phyloP scores from a whole-genome alignment of 768 basidiomycete species.

The Pluteus cervinus region DNA sequence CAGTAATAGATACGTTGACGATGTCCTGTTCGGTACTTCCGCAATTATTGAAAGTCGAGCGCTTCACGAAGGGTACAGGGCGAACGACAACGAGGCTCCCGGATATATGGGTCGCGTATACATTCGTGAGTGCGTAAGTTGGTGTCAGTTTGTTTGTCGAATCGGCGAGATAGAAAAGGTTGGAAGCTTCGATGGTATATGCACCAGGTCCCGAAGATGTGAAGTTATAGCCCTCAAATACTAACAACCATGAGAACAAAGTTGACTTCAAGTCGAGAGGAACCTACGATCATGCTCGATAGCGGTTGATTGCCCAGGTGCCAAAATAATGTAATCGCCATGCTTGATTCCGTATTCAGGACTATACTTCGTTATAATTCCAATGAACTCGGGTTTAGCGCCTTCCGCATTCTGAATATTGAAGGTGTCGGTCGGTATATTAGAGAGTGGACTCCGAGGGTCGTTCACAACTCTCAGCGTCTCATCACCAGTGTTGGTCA shows the following conservation, averaged over 20 bases:
- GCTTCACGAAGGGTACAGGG: constrained; percentile 20
- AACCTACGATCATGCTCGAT: constrained; percentile 35
- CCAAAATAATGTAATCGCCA: constrained; percentile 30
- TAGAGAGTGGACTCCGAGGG: constrained; percentile 34
- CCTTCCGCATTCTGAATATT: constrained; percentile 27
- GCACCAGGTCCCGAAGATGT: constrained; percentile 29
- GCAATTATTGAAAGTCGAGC: constrained; percentile 34
- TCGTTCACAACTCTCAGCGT: constrained; percentile 42
- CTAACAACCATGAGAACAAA: constrained; percentile 15
- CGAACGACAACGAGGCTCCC: constrained; percentile 25
- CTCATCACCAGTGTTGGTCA: constrained; percentile 43
- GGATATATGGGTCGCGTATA: constrained; percentile 22
- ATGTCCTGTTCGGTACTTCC: constrained; percentile 23
- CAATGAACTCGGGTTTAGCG: constrained; percentile 31
- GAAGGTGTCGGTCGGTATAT: constrained; percentile 38
- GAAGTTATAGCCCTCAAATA: constrained; percentile 43
- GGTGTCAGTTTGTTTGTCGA: constrained; percentile 18
- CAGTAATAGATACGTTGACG: constrained; percentile 30
- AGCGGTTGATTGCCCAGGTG: constrained; percentile 29
- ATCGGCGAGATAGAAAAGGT: constrained; percentile 37
- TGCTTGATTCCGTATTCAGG: constrained; percentile 22
- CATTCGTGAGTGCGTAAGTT: constrained; percentile 24
- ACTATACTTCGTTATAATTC: constrained; percentile 37
- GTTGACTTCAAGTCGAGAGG: neutral
- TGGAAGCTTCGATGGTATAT: constrained; percentile 36